Evolutionary conservation across 257 asterid species (phyloP).

Genomic region (Plantago ovata): DNA sequence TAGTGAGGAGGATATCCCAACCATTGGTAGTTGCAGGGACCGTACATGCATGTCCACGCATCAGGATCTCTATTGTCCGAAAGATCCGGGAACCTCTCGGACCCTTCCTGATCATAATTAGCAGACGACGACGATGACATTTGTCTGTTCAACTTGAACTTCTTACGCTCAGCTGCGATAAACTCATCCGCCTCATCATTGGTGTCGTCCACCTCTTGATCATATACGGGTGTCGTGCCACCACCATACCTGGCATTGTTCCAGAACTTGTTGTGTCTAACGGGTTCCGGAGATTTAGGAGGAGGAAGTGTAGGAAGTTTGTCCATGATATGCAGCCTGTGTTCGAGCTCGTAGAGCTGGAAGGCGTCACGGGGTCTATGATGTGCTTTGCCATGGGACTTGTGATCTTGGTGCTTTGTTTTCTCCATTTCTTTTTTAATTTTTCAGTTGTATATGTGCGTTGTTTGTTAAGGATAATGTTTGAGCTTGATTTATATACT

Average conservation of each 20-base stretch:
- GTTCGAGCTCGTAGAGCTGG: constrained; percentile 20
- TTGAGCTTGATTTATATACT: not conserved
- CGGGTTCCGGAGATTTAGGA: not conserved
- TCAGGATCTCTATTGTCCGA: not conserved
- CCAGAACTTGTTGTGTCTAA: not conserved
- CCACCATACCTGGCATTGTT: not conserved
- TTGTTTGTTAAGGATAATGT: not conserved
- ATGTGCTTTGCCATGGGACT: not conserved
- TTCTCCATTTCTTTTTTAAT: not conserved
- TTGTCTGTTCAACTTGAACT: constrained; percentile 20
- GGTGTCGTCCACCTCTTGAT: constrained; percentile 11
- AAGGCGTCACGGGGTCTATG: constrained; percentile 11
- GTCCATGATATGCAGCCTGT: not conserved
- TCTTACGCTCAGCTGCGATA: constrained; percentile 24
- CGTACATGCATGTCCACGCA: not conserved
- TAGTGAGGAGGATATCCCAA: too few relatives aligned
- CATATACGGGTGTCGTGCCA: too few relatives aligned
- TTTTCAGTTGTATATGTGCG: not conserved
- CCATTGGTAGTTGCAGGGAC: too few relatives aligned
- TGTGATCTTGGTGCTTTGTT: not conserved
- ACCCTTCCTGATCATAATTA: not conserved
- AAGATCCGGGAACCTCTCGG: not conserved
- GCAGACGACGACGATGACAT: constrained; percentile 12
- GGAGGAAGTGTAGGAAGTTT: constrained; percentile 2
- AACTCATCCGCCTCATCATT: constrained; percentile 31